Percentiles rank a stretch among this genome's conserved stretches.
Conservation (phyloP, 768 basidiomycete species). For the Lactarius evosmus region DNA sequence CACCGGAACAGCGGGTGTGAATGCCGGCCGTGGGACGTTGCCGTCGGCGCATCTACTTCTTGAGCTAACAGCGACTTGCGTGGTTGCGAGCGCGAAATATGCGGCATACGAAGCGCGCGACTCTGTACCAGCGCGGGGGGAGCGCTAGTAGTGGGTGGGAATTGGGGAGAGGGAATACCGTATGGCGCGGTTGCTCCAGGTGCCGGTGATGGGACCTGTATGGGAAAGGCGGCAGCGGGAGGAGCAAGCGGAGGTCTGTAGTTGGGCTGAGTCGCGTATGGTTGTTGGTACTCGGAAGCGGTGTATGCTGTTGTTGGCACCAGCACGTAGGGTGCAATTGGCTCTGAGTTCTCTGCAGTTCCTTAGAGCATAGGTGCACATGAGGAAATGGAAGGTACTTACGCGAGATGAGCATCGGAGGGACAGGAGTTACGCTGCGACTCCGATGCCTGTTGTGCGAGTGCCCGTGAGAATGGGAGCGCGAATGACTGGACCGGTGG, state of each 20-base stretch:
- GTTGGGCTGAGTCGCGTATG: not conserved
- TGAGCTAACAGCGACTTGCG: slow-evolving; percentile 10
- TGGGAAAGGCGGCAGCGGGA: not conserved
- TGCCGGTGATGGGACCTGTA: not conserved
- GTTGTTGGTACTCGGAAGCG: slow-evolving; percentile 5
- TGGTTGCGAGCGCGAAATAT: not conserved
- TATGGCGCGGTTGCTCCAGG: not conserved
- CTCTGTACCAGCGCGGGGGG: not conserved
- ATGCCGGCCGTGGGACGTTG: not conserved
- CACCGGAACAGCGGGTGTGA: slow-evolving; percentile 57
- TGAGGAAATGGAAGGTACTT: not conserved
- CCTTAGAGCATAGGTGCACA: not conserved
- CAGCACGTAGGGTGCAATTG: not conserved
- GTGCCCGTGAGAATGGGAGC: slow-evolving; percentile 14
- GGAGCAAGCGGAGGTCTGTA: not conserved
- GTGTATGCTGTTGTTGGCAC: slow-evolving; percentile 3
- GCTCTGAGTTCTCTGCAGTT: slow-evolving; percentile 17
- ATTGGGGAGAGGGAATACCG: not conserved
- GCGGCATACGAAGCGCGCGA: not conserved
- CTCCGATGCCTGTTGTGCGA: slow-evolving; percentile 16
- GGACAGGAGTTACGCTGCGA: not conserved
- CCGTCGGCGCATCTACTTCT: slow-evolving; percentile 8
- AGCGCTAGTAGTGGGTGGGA: not conserved
- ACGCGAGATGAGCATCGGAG: slow-evolving; percentile 16
- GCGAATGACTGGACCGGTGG: not conserved